Percentiles rank a stretch among this genome's conserved stretches.
Evolutionary conservation across 2,329 filamentous ascomycete genomes (phyloP).

Genomic region (Colletotrichum tanaceti): DNA sequence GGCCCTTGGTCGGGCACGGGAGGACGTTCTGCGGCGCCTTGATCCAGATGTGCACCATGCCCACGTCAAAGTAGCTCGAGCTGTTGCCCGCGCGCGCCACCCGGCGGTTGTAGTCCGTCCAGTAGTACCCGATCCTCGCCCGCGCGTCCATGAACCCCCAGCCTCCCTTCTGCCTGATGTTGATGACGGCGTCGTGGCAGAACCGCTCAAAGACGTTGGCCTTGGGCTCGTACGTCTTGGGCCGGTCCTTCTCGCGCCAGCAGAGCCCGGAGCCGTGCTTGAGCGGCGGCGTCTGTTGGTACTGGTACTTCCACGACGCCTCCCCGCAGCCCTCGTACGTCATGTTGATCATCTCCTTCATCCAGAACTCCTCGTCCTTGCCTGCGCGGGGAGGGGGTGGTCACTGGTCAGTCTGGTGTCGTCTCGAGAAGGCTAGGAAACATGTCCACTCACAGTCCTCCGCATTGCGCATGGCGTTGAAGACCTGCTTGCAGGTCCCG

Average conservation of each 20-base stretch:
- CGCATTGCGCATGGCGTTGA: constrained; percentile 12
- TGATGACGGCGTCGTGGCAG: constrained; percentile 9
- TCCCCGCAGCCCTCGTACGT: constrained; percentile 23
- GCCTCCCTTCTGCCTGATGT: background rate
- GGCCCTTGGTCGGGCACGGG: background rate
- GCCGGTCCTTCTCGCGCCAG: constrained; percentile 9
- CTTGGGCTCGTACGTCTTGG: constrained; percentile 20
- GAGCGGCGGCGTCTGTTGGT: background rate
- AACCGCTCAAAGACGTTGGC: background rate
- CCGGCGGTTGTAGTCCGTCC: constrained; percentile 30
- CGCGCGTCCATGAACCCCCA: background rate
- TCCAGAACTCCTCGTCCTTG: constrained; percentile 25
- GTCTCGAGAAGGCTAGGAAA: background rate
- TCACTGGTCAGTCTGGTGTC: too few species aligned
- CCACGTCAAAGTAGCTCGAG: background rate
- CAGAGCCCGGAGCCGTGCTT: constrained; percentile 23
- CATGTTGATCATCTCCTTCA: constrained; percentile 16
- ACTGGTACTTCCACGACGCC: constrained; percentile 14
- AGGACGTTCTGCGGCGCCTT: constrained; percentile 15
- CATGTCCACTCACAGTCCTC: constrained; percentile 12
- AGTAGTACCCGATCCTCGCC: constrained; percentile 17
- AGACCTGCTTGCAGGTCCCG: constrained; percentile 20
- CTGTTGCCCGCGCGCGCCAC: background rate
- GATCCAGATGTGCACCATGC: constrained; percentile 32
- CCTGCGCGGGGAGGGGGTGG: background rate